These are phyloP conservation scores for Peziza echinospora DNA, from an alignment of 495 filamentous ascomycete genomes.

Conservation along the genomic window DNA sequence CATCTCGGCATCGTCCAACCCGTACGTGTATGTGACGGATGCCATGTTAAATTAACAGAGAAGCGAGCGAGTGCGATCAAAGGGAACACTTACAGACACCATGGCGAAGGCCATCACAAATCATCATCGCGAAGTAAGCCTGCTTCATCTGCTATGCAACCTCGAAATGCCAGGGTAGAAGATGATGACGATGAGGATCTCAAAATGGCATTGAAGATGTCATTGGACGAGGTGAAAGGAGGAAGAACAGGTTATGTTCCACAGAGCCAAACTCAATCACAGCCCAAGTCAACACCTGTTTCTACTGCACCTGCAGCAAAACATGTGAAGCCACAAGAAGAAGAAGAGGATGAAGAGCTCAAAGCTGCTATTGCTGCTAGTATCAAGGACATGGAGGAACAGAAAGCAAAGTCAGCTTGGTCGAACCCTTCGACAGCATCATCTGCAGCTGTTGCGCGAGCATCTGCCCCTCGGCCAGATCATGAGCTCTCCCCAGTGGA, in stretches of 20 bases:
- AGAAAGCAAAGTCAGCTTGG: conserved; percentile 48
- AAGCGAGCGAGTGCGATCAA: conserved; percentile 28
- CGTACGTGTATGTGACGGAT: conserved; percentile 93
- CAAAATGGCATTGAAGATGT: conserved; percentile 84
- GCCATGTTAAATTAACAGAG: conserved; percentile 71
- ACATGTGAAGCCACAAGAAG: conserved; percentile 22
- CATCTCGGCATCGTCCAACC: conserved; percentile 81
- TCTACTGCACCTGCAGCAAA: conserved; percentile 15
- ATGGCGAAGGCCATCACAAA: conserved; percentile 2
- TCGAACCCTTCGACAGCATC: conserved; percentile 22
- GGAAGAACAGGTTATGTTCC: conserved; percentile 45
- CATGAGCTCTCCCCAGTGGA: conserved; percentile 89
- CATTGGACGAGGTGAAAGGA: conserved; percentile 71
- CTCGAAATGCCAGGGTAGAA: conserved; percentile 51
- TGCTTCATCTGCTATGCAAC: conserved; percentile 45
- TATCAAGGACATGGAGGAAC: conserved; percentile 93
- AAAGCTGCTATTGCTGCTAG: conserved; percentile 94
- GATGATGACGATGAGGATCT: conserved; percentile 47
- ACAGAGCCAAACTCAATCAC: conserved; percentile 28
- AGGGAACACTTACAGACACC: conserved; percentile 3
- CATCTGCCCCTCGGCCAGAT: conserved; percentile 37
- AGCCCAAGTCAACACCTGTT: conserved; percentile 17
- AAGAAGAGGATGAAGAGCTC: conserved; percentile 79
- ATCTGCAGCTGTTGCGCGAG: conserved; percentile 19
- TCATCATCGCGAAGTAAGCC: conserved; percentile 2